Evolutionary conservation across 1,139 yeast species (phyloP).

Genomic region (Citeromyces siamensis): DNA sequence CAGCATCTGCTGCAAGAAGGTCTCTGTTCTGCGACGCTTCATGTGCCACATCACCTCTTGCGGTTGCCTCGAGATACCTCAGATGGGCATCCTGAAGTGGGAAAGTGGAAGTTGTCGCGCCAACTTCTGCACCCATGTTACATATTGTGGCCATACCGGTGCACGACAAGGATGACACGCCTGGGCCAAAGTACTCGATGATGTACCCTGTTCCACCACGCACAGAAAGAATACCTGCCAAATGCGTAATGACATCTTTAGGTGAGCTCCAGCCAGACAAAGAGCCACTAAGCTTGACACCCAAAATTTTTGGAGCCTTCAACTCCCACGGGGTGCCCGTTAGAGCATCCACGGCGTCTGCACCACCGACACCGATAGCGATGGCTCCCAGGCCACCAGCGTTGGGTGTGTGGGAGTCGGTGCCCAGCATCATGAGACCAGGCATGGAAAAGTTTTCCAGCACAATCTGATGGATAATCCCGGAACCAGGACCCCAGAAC

Average conservation of each 20-base stretch:
- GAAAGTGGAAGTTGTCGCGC: conserved; percentile 98
- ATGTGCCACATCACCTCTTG: conserved; percentile 72
- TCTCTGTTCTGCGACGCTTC: conserved; percentile 66
- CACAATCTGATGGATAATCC: conserved; percentile 96
- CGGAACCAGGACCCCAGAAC: conserved; percentile 99
- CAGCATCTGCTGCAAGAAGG: conserved; percentile 83
- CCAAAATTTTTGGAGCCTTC: conserved; percentile 95
- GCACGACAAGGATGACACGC: conserved; percentile 92
- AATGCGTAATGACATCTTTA: conserved; percentile 89
- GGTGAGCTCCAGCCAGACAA: conserved; percentile 99
- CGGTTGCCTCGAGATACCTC: conserved; percentile 82
- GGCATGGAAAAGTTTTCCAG: conserved; percentile 98
- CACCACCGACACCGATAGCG: conserved; percentile 99
- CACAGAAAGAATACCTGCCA: conserved; percentile 96
- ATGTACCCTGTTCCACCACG: conserved; percentile 99
- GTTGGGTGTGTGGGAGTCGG: conserved; percentile 98
- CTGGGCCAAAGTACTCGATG: conserved; percentile 96
- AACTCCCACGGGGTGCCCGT: conserved; percentile 96
- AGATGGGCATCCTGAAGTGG: conserved; percentile 91
- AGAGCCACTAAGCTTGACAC: conserved; percentile 93
- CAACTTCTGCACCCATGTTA: conserved; percentile 99
- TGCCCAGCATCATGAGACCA: conserved; percentile 94
- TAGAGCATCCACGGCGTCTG: conserved; percentile 98
- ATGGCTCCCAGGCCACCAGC: conserved; percentile 99
- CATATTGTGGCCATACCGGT: conserved; percentile 99